Base-by-base conservation (phyloP, 768 basidiomycete genomes). In the Mycena sanguinolenta region DNA sequence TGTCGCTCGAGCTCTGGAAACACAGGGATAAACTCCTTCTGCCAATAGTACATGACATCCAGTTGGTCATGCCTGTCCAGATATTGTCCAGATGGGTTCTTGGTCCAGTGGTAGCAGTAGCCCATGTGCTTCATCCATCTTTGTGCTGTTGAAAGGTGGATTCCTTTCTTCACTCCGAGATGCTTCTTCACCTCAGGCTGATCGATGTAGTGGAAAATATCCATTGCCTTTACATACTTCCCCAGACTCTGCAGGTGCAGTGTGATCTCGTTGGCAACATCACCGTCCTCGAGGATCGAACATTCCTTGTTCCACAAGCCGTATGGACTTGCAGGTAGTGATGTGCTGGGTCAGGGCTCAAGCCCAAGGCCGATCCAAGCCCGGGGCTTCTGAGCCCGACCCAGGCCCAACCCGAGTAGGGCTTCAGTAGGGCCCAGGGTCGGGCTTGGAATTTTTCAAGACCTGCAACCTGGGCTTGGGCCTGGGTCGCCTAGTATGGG, bases 1-100 rank as follows among this genome's bases (percentile, higher is more conserved):
- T 54, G 49, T 28, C 63, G 46, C 14, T 72, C 53, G 23, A 71
- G 50, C 6, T 50, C 59, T 17, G 64, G 67, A 72, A 70, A 75
- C 28, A 34, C 34, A 12, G 73, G 76, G 23, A 81, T 36, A 71
- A 81, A 84, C 0, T 36, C 28, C 0, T 76, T 42, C 17, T 82
- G 65, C 0, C 75, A 72, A 57, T 85, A 83, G 3, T 63, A 36
- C 1, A 82, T 79, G 1, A 85, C 80, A 73, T 83, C 83, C 0
- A 65, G 65, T 0, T 79, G 61, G 63, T 84, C 79, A 64, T 85
- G 79, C 0, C 83, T 78, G 69, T 82, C 81, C 10, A 76, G 68
- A 67, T 68, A 81, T 44, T 75, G 72, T 0, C 80, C 78, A 10
- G 61, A 69, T 0, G 61, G 67, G 2, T 34, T 65, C 23, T 72